Base-by-base conservation (phyloP, 768 basidiomycete species). In the Rhizopogon salebrosus region DNA sequence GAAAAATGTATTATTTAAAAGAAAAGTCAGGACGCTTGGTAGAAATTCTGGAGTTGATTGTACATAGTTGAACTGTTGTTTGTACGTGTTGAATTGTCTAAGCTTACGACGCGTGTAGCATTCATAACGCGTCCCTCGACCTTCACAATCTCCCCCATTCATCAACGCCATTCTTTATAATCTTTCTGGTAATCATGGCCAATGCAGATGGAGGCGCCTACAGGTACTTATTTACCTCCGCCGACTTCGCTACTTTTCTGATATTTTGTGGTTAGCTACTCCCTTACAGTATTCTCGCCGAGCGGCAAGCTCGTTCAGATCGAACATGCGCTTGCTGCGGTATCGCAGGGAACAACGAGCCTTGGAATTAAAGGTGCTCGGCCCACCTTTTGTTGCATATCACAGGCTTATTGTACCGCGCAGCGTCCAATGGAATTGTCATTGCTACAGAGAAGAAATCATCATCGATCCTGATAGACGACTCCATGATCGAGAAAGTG, bases 371-470 rank as follows among this genome's bases (percentile, higher is more conserved):
- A 98, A 80, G 97, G 97, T 95, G 62, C 57, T 74, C 64, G 49
- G 34, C 48, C 22, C 48, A 26, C 46, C 40, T 42, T 43, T 5
- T 43, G 24, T 50, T 41, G 29, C 38, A 26, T 9, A 20, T 29
- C 48, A 55, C 40, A 51, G 3, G 29, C 49, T 41, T 35, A 49
- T 55, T 60, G 62, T 54, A 56, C 57, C 60, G 51, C 50, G 37
- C 65, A 98, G 97, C 97, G 26, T 92, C 97, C 39, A 99, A 99
- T 71, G 97, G 97, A 54, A 95, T 99, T 64, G 97, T 99, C 58
- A 92, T 99, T 61, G 95, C 97, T 37, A 98, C 97, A 6, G 97
- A 98, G 77, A 99, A 99, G 86, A 98, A 98, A 77, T 84, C 94
- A 10, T 92, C 95, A 18, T 99, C 97, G 10, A 87, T 98, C 65